Conservation (phyloP, 2,329 filamentous ascomycete species). For the Epichloe scottii region DNA sequence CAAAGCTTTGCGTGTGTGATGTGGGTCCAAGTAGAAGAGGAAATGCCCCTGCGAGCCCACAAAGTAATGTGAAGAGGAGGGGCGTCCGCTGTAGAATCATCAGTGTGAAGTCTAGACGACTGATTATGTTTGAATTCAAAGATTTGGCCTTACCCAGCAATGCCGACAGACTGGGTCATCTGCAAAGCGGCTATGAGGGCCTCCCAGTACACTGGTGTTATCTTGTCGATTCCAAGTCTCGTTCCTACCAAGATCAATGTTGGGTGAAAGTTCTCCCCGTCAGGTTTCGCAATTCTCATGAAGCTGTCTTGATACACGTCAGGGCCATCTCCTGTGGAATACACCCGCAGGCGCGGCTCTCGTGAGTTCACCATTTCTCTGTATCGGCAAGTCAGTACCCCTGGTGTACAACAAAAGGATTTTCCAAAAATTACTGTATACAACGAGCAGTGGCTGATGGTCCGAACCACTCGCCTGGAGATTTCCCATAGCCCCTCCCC, state of each 20-base stretch:
- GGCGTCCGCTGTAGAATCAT: constrained; percentile 55
- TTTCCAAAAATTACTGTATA: constrained; percentile 57
- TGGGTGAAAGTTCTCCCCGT: constrained; percentile 57
- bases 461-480: constrained; percentile 96
- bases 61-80: constrained; percentile 67
- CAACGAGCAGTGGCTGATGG: constrained; percentile 92
- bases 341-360: constrained; percentile 59
- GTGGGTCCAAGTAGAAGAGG: constrained; percentile 92
- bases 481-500: constrained; percentile 81
- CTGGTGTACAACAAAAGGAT: no score
- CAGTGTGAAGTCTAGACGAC: neutral
- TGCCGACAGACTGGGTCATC: constrained; percentile 86
- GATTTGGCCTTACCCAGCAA: constrained; percentile 60
- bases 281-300: constrained; percentile 59
- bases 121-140: neutral
- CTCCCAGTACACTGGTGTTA: constrained; percentile 91
- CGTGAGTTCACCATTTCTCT: constrained; percentile 65
- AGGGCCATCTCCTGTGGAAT: constrained; percentile 77
- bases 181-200: constrained; percentile 76
- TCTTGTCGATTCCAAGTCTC: constrained; percentile 81
- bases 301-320: constrained; percentile 91
- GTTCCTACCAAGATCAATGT: constrained; percentile 85
- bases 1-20: constrained; percentile 67
- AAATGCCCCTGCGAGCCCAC: constrained; percentile 52
- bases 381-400: neutral